Percentiles rank a stretch among this genome's conserved stretches.
These are phyloP conservation scores for Gracilaria domingensis DNA, from an alignment of 23 red algal species.

Conservation along the genomic window DNA sequence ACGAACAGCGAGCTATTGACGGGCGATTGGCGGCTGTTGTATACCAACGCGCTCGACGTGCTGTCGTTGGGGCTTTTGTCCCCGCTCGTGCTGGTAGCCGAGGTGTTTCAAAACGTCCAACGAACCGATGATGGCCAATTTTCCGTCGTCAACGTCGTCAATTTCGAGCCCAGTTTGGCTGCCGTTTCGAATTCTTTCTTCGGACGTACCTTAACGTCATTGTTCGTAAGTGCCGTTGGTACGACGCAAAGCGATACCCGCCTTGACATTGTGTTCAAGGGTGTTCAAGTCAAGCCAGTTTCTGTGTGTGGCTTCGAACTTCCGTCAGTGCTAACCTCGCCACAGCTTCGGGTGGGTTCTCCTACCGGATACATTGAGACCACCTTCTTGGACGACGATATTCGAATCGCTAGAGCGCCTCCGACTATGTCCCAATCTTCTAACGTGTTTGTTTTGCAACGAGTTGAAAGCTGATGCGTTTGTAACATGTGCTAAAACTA, in stretches of 20 bases:
- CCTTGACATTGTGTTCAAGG: constrained; percentile 52
- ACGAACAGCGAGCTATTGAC: constrained; percentile 29
- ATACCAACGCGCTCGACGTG: constrained; percentile 73
- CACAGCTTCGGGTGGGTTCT: not conserved
- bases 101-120: constrained; percentile 67
- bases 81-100: constrained; percentile 42
- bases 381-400: constrained; percentile 71
- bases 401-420: constrained; percentile 51
- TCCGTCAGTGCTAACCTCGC: not conserved
- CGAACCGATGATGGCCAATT: constrained; percentile 4
- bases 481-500: not conserved
- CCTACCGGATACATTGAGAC: constrained; percentile 73
- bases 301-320: constrained; percentile 37
- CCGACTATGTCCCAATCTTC: not conserved
- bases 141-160: constrained; percentile 69
- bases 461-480: not conserved
- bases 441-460: constrained; percentile 13
- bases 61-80: constrained; percentile 62
- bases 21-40: constrained; percentile 69
- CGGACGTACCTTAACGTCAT: constrained; percentile 25
- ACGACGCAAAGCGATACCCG: not conserved
- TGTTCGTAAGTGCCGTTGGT: constrained; percentile 52
- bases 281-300: constrained; percentile 13
- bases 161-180: constrained; percentile 59
- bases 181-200: constrained; percentile 58